Conservation (phyloP, 352 stramenopile species). For the Pythium dissotocum region DNA sequence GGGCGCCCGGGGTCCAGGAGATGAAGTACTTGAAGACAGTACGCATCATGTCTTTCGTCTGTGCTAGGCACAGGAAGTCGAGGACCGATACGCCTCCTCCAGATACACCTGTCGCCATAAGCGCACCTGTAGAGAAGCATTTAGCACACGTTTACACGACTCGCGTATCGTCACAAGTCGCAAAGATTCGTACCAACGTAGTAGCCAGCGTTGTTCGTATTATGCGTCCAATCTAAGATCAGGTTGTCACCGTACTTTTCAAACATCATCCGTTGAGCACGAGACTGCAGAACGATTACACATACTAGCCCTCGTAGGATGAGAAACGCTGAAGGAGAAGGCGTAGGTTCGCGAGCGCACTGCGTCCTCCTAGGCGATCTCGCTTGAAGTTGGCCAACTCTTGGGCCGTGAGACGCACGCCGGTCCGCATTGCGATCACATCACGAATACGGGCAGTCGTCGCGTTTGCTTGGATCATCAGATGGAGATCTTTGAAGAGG, state of each 20-base stretch:
- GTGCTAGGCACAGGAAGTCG: conserved; percentile 20
- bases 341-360: neutral
- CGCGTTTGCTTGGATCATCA: neutral
- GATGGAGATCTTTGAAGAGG: neutral
- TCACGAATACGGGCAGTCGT: neutral
- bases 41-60: conserved; percentile 24
- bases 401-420: neutral
- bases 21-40: conserved; percentile 15
- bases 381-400: neutral
- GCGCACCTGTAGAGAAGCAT: conserved; percentile 4
- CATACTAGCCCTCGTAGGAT: neutral
- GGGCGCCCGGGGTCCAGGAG: neutral
- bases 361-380: neutral
- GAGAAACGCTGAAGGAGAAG: neutral
- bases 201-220: conserved; percentile 27
- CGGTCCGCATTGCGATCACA: neutral
- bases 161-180: too few relatives aligned
- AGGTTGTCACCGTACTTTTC: conserved; percentile 21
- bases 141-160: too few relatives aligned
- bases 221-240: conserved; percentile 25
- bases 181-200: conserved; percentile 20
- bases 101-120: conserved; percentile 15
- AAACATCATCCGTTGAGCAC: neutral
- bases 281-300: neutral
- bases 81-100: conserved; percentile 23